Conservation (phyloP, 768 basidiomycete genomes). For the Mycena maculata region DNA sequence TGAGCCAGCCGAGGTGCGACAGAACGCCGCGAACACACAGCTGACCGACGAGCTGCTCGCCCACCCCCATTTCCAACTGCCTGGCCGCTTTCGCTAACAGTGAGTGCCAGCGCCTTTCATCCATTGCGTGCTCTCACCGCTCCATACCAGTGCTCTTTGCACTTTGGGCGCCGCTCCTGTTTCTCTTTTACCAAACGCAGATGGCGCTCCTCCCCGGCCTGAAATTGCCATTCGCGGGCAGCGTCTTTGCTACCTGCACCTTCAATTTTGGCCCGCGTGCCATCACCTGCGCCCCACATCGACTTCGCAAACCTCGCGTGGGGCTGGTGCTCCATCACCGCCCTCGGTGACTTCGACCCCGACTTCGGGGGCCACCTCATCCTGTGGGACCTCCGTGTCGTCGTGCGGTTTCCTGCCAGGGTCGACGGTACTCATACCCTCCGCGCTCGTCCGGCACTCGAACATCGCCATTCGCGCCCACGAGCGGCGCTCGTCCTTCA, state of each 20-base stretch:
- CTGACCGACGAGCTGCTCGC: constrained; percentile 15
- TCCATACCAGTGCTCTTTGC: not conserved
- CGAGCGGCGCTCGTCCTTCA: too few species aligned
- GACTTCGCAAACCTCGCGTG: constrained; percentile 46
- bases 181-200: not conserved
- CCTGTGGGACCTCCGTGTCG: too few species aligned
- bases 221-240: not conserved
- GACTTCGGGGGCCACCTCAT: constrained; percentile 27
- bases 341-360: constrained; percentile 43
- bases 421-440: too few species aligned
- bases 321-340: constrained; percentile 47
- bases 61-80: constrained; percentile 8
- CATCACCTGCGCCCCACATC: constrained; percentile 34
- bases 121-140: too few species aligned
- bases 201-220: not conserved
- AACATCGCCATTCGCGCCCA: too few species aligned
- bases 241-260: constrained; percentile 38
- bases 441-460: too few species aligned
- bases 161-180: constrained; percentile 4
- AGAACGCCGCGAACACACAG: constrained; percentile 7
- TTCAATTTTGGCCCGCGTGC: constrained; percentile 45
- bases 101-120: not conserved
- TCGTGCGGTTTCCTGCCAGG: too few species aligned
- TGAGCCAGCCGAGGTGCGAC: constrained; percentile 6
- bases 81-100: constrained; percentile 15